Conservation (phyloP, 2,329 filamentous ascomycete genomes). For the Gaeumannomyces tritici region DNA sequence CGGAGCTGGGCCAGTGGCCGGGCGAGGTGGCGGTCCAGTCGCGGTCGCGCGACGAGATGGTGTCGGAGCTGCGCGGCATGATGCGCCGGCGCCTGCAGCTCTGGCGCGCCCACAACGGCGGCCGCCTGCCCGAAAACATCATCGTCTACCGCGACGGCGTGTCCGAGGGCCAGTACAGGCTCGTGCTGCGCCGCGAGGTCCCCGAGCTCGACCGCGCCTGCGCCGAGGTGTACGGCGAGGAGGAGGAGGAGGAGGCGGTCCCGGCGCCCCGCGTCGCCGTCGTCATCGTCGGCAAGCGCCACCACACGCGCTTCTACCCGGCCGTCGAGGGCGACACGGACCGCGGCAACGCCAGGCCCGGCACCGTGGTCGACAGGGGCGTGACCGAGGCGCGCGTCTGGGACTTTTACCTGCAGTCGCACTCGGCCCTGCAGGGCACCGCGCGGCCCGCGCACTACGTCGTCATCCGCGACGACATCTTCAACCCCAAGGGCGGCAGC, state of each 20-base stretch:
- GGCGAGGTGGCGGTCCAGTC: conserved; percentile 25
- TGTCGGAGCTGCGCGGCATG: background rate
- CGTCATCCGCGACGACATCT: conserved; percentile 61
- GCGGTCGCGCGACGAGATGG: background rate
- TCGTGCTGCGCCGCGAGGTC: conserved; percentile 61
- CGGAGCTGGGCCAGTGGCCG: conserved; percentile 66
- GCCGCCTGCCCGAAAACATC: conserved; percentile 57
- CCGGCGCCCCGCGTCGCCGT: no score
- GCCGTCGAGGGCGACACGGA: conserved; percentile 29
- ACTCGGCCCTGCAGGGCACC: conserved; percentile 57
- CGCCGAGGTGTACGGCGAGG: conserved; percentile 44
- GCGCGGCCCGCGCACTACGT: conserved; percentile 78
- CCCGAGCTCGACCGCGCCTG: conserved; percentile 58
- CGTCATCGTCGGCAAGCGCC: conserved; percentile 79
- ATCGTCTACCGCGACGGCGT: conserved; percentile 85
- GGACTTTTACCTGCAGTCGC: conserved; percentile 81
- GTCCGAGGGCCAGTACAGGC: conserved; percentile 71
- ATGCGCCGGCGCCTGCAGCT: conserved; percentile 19
- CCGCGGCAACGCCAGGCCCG: conserved; percentile 60
- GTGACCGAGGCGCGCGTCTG: conserved; percentile 66
- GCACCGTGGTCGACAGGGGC: conserved; percentile 78
- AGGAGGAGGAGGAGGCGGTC: no score
- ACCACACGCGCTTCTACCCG: conserved; percentile 82
- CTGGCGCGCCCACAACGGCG: conserved; percentile 49
- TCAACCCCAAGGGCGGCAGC: conserved; percentile 26